These are phyloP conservation scores for Gleditsia sinensis DNA, from an alignment of 306 rosid species.

Conservation along the genomic window DNA sequence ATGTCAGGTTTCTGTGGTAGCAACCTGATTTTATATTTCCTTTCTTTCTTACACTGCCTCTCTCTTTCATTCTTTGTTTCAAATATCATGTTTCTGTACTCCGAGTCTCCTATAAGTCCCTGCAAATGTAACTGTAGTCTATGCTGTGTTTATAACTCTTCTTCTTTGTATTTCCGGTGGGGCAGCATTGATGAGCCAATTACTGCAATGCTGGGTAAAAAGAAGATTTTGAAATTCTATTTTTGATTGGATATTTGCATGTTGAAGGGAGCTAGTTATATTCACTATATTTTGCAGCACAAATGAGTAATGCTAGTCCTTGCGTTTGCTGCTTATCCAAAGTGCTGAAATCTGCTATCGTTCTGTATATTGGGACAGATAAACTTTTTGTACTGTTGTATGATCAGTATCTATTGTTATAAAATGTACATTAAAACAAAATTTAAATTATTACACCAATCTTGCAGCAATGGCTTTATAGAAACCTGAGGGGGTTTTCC, in stretches of 20 bases:
- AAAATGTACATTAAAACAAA: not conserved
- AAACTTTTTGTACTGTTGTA: not conserved
- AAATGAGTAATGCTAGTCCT: not conserved
- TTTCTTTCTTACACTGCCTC: not conserved
- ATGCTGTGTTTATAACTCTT: not conserved
- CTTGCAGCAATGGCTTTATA: conserved; percentile 51
- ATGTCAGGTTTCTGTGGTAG: not conserved
- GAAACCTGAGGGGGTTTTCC: conserved; percentile 69
- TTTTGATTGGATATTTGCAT: too few species aligned
- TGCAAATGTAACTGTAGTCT: not conserved
- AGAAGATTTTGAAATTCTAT: not conserved
- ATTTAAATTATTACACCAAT: not conserved
- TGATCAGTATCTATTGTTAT: not conserved
- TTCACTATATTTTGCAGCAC: not conserved
- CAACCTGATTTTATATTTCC: not conserved
- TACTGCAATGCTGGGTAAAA: not conserved
- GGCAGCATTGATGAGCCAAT: not conserved
- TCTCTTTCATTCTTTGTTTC: not conserved
- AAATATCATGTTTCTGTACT: not conserved
- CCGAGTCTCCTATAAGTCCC: not conserved
- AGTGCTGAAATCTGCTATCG: conserved; percentile 49
- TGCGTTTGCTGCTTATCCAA: not conserved
- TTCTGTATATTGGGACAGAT: not conserved
- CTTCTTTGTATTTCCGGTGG: not conserved
- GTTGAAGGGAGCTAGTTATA: not conserved